phyloP scores from a whole-genome alignment of 768 basidiomycete species.

The Russula foetens region DNA sequence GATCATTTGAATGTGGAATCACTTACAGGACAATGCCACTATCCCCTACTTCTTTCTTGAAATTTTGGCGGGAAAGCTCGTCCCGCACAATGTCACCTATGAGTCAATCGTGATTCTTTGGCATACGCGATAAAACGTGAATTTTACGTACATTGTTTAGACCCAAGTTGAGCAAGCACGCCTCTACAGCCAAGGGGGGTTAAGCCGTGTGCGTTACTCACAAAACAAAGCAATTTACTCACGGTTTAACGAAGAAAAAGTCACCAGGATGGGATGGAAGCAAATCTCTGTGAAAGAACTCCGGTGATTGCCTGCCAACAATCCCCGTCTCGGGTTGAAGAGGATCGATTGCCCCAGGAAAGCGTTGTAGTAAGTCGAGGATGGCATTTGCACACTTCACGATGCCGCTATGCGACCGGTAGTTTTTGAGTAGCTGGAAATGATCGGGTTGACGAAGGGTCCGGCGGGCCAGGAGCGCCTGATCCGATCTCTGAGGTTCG shows the following conservation, averaged over 20 bases:
- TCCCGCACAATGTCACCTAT: slow-evolving; percentile 64
- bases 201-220: background rate
- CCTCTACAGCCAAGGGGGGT: slow-evolving; percentile 27
- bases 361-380: slow-evolving; percentile 48
- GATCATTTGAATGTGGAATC: background rate
- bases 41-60: slow-evolving; percentile 47
- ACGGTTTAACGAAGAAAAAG: background rate
- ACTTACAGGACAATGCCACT: slow-evolving; percentile 50
- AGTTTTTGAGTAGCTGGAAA: slow-evolving; percentile 57
- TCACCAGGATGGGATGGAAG: background rate
- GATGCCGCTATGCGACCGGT: slow-evolving; percentile 65
- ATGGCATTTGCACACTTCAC: slow-evolving; percentile 62
- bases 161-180: slow-evolving; percentile 49
- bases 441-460: slow-evolving; percentile 25
- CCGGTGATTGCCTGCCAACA: slow-evolving; percentile 44
- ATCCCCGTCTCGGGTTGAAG: slow-evolving; percentile 48
- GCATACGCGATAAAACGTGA: background rate
- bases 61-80: slow-evolving; percentile 38
- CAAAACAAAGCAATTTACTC: background rate
- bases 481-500: background rate
- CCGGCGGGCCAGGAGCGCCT: background rate
- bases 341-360: slow-evolving; percentile 52
- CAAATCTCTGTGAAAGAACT: slow-evolving; percentile 49
- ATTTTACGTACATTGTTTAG: slow-evolving; percentile 46
- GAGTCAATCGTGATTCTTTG: background rate